Evolutionary conservation across 108 stramenopile species (phyloP), one percentile per base, ranked within the genome.

Genomic region (Nannochloropsis gaditana): DNA sequence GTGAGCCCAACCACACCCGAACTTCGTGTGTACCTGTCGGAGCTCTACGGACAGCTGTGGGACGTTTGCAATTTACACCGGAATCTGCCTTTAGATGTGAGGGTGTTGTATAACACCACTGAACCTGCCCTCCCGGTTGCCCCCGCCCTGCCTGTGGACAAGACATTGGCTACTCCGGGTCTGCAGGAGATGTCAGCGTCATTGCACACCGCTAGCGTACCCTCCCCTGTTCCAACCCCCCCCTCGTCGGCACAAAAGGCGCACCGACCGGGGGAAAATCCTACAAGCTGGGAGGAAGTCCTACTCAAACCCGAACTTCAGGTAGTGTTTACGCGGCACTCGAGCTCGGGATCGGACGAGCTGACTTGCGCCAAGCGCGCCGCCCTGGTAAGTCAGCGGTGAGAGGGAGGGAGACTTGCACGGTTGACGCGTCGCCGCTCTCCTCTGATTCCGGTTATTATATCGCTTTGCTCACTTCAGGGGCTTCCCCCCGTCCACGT

Each of bases 11-110:
- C 59, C 2, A 73, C 59, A 4, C 59, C 59, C 59, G 59, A 73
- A n/a, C n/a, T 87, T 47, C 87, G 87, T 83, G 83, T 83, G 45
- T 87, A 84, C 73, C 83, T 87, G n/a, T 87, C 87, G 42, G 80
- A 59, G 43, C 87, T 87, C 47, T 87, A 87, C 44, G 79, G 83
- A 42, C 82, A 87, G 42, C 42, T 87, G 9, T 87, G 83, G 31
- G 87, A 87, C 45, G 87, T 83, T 31, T 83, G 83, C 43, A 45
- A 42, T 45, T 45, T 83, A 80, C 80, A 59, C 80, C 9, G 44
- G 43, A 83, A 80, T 17, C 83, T 80, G 44, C 45, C 80, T 41
- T 83, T 87, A 19, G 87, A 87, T n/a, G 79, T 84, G 42, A 79
- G 87, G 43, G 80, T 87, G 9, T 44, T 87, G 3, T 17, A 84